A percentile compares a stretch with the other conserved stretches of the same genome.
These are phyloP conservation scores for Solanum ossicruentum DNA, from an alignment of 257 asterid genomes.

Conservation along the genomic window DNA sequence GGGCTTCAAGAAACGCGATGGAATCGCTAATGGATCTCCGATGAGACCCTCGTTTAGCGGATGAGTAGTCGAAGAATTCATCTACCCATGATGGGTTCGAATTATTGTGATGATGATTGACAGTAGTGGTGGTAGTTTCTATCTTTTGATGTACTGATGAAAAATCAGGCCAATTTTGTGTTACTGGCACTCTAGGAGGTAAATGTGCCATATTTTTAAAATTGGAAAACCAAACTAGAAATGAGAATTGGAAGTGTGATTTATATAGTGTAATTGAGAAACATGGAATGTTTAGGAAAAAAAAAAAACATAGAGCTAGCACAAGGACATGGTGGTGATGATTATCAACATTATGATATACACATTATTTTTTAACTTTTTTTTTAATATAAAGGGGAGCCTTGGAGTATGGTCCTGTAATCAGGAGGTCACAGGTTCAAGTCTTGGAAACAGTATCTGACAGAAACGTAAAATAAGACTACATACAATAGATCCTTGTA, in stretches of 20 bases:
- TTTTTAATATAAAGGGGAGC: not conserved
- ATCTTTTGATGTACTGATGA: constrained; percentile 10
- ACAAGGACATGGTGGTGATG: not conserved
- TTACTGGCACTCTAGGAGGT: constrained; percentile 74
- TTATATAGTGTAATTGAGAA: not conserved
- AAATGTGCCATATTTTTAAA: constrained; percentile 51
- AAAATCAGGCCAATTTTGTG: constrained; percentile 49
- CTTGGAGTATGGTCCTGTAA: too few species aligned
- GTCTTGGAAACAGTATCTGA: too few species aligned
- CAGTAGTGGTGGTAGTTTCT: not conserved
- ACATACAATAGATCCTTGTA: too few species aligned
- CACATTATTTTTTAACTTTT: not conserved
- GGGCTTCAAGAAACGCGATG: constrained; percentile 57
- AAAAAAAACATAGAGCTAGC: not conserved
- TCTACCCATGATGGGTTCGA: constrained; percentile 48
- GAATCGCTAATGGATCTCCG: constrained; percentile 75
- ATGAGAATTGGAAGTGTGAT: not conserved
- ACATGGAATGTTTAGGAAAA: not conserved
- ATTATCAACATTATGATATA: not conserved
- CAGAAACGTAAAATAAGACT: too few species aligned
- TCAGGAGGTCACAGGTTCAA: too few species aligned
- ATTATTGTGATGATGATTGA: not conserved
- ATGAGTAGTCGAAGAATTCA: constrained; percentile 77
- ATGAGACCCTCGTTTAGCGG: constrained; percentile 58
- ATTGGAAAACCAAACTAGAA: not conserved